phyloP scores from a whole-genome alignment of 345 rosid species.

The Hypericum perforatum region DNA sequence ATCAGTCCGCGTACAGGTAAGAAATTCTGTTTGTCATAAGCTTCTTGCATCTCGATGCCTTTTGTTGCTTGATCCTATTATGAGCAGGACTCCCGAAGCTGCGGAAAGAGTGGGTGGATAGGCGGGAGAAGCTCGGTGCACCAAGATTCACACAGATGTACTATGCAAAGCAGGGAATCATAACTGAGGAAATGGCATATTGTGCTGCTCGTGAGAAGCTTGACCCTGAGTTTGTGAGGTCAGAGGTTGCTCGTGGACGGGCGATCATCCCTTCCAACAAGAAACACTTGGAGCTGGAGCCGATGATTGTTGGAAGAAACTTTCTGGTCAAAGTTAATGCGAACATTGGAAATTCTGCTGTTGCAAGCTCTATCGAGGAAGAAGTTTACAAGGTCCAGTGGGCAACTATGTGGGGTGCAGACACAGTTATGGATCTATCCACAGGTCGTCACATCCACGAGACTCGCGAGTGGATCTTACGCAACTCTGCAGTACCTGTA shows the following conservation, averaged over 20 bases:
- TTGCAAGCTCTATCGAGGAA: slow-evolving; percentile 94
- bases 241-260: slow-evolving; percentile 94
- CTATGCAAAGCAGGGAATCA: slow-evolving; percentile 91
- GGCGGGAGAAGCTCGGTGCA: slow-evolving; percentile 59
- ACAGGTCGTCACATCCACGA: slow-evolving; percentile 98
- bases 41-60: slow-evolving; percentile 2
- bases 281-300: slow-evolving; percentile 89
- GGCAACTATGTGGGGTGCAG: slow-evolving; percentile 99
- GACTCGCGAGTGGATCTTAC: slow-evolving; percentile 91
- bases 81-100: slow-evolving; percentile 80
- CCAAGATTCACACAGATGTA: slow-evolving; percentile 96
- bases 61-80: neutral
- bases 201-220: slow-evolving; percentile 93
- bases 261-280: slow-evolving; percentile 99
- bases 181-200: slow-evolving; percentile 90
- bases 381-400: slow-evolving; percentile 99
- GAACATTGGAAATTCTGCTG: slow-evolving; percentile 92
- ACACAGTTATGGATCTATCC: slow-evolving; percentile 97
- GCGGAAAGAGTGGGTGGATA: slow-evolving; percentile 82
- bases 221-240: slow-evolving; percentile 91
- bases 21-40: slow-evolving; percentile 3
- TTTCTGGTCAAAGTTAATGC: slow-evolving; percentile 98
- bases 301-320: slow-evolving; percentile 90
- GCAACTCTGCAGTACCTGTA: slow-evolving; percentile 92
- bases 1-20: slow-evolving; percentile 66